Evolutionary conservation across 345 rosid species (phyloP), one percentile per base, ranked within the genome.

Genomic region (Alliaria petiolata): DNA sequence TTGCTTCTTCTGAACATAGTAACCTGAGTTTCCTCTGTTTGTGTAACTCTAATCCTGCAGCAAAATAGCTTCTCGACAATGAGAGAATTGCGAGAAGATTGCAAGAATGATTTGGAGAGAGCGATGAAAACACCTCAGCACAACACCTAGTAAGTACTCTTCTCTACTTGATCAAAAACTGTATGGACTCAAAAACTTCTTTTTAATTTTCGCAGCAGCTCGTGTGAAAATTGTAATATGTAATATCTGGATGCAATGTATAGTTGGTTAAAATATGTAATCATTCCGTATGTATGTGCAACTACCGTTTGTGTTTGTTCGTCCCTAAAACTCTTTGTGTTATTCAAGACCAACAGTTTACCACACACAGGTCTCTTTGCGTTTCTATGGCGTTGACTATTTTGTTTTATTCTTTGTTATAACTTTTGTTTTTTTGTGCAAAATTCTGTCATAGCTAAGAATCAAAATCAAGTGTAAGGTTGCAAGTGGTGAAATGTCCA

Each of bases 61-160:
- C 87, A 90, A 83, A 66, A 79, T 15, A 76, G 80, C 57, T 84
- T 79, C 74, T 53, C 40, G 30, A 43, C 80, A 25, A 78, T 90
- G 74, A 85, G 75, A 76, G 89, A 90, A 60, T 63, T 87, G 79
- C 85, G 92, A 72, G 93, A 86, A 77, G 77, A 83, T 59, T 82
- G 98, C 87, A 87, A 83, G 85, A 79, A 69, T 66, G 93, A 87
- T 76, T 77, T 87, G 17, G 93, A 83, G 83, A 83, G 70, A 62
- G 78, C 72, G n/a, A 75, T 62, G 54, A 81, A 75, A 68, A 40
- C 74, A 79, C 85, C 88, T 68, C 70, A 83, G 34, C 80, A 75
- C 40, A 50, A 78, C 76, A 64, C 65, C 69, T 15, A 84, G 58
- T 15, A 68, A 72, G 58, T 45, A 65, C 55, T 67, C 74, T 73